phyloP scores from a whole-genome alignment of 108 stramenopile genomes.

The Cylindrotheca closterium region DNA sequence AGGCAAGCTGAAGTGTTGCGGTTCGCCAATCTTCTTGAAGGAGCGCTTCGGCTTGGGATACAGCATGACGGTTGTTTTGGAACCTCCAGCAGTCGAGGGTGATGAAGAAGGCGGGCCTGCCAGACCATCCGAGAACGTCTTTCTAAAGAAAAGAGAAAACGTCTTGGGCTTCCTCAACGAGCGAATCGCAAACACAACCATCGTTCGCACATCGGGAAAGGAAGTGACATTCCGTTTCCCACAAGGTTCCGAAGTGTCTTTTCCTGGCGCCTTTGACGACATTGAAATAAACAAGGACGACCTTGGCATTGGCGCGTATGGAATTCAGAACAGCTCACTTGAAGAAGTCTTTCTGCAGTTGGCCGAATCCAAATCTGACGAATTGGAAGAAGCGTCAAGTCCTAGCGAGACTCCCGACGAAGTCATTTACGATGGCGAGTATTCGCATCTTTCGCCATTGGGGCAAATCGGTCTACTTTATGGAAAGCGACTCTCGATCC shows the following conservation, averaged over 20 bases:
- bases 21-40: constrained; percentile 64
- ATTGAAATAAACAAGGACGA: constrained; percentile 6
- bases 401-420: constrained; percentile 18
- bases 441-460: neutral
- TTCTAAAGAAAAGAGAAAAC: neutral
- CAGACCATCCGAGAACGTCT: neutral
- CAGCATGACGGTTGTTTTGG: constrained; percentile 10
- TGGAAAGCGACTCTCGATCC: constrained; percentile 45
- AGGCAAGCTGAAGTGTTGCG: constrained; percentile 78
- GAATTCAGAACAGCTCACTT: constrained; percentile 51
- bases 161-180: neutral
- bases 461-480: constrained; percentile 51
- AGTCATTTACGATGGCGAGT: neutral
- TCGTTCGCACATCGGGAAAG: constrained; percentile 8
- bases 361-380: constrained; percentile 3
- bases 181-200: neutral
- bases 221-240: constrained; percentile 27
- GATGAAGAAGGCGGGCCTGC: neutral
- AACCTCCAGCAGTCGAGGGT: neutral
- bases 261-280: constrained; percentile 10
- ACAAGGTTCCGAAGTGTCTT: constrained; percentile 7
- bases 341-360: constrained; percentile 63
- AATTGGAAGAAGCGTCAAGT: neutral
- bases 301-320: constrained; percentile 29
- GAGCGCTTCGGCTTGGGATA: constrained; percentile 54